phyloP scores from a whole-genome alignment of 768 basidiomycete species.

The Mrakia hoshinonis region DNA sequence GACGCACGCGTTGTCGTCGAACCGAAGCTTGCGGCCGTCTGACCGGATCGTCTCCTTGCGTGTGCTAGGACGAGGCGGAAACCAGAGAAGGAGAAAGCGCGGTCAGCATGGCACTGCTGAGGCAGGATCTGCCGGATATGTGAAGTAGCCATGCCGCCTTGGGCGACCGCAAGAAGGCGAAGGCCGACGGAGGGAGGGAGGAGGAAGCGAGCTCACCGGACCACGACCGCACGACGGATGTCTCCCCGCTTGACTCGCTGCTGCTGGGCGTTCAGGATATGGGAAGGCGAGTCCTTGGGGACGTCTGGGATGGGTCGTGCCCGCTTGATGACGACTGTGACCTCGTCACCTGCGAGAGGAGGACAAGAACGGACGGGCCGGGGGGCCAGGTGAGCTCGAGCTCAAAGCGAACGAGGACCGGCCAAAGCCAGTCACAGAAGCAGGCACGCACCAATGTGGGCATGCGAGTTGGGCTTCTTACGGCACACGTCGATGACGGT shows the following conservation, averaged over 20 bases:
- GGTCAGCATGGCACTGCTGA: background rate
- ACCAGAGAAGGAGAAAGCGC: background rate
- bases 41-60: slow-evolving; percentile 17
- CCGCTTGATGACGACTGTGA: slow-evolving; percentile 24
- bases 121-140: too few species aligned
- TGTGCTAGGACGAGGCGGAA: background rate
- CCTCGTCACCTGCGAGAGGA: slow-evolving; percentile 23
- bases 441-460: slow-evolving; percentile 14
- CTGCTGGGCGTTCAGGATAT: slow-evolving; percentile 10
- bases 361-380: background rate
- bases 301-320: slow-evolving; percentile 18
- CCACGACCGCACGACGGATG: slow-evolving; percentile 21
- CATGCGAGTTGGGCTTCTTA: background rate
- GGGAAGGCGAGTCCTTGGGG: slow-evolving; percentile 14
- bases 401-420: background rate
- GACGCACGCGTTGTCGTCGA: slow-evolving; percentile 31
- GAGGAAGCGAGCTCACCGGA: slow-evolving; percentile 17
- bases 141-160: too few species aligned
- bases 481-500: slow-evolving; percentile 23
- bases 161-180: too few species aligned
- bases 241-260: slow-evolving; percentile 28
- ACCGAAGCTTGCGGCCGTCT: slow-evolving; percentile 26
- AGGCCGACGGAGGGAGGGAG: background rate
- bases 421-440: background rate
- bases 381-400: background rate